Evolutionary conservation across 495 filamentous ascomycete genomes (phyloP), one percentile per base, ranked within the genome.

Genomic region (Lindgomyces ingoldianus): DNA sequence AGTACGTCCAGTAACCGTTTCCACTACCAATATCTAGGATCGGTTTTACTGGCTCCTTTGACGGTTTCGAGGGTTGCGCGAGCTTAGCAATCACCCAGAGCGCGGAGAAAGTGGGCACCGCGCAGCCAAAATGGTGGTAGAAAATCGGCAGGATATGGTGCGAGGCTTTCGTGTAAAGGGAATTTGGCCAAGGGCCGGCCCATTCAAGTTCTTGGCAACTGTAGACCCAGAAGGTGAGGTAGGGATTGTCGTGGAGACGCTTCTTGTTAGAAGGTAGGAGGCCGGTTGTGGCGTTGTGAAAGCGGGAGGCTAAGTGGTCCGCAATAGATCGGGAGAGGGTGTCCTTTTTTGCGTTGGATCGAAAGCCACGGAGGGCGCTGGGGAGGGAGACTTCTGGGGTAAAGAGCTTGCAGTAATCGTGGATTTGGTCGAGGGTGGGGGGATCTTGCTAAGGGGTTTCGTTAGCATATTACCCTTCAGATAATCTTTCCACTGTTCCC

Each of bases 101-200:
- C 0, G 77, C 75, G 55, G 85, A 81, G 75, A 84, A 82, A 19
- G 75, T 77, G 1, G 85, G 85, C 12, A 80, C 78, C 6, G 81
- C 80, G 75, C 85, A 88, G 36, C 83, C 83, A 73, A 87, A 87
- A 72, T 88, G 85, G 73, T 88, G 85, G 78, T 86, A 87, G 24
- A 87, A 71, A n/a, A 88, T 70, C 6, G 85, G 84, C 1, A 87
- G 76, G 1, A 86, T 72, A 64, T 82, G 83, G 66, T 88, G 85
- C 25, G 76, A 74, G 21, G 69, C 74, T 29, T 75, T 76, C 2
- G 78, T 68, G 24, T 70, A 62, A 1, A 39, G 63, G n/a, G 75
- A 79, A n/a, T 64, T 56, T 0, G 65, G 42, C 62, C 70, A 62
- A 0, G 85, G 85, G 0, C 85, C 85, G 24, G 68, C 79, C 83